Conservation (phyloP, 164 flowering plant genomes). For the Houttuynia cordata region DNA sequence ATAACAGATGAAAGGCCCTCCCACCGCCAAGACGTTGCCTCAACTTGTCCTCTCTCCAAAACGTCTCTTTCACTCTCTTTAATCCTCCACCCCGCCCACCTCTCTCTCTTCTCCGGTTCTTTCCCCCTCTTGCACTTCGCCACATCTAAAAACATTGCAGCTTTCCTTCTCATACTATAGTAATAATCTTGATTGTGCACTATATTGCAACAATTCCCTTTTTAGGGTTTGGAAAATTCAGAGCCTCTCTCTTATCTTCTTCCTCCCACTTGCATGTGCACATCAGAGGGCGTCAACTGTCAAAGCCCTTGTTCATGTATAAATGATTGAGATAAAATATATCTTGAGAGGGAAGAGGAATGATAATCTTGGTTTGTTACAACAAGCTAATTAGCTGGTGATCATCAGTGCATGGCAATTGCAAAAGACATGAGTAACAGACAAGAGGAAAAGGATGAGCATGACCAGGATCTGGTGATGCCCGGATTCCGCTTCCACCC, state of each 20-base stretch:
- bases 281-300: neutral
- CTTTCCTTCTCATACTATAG: too few species aligned
- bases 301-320: neutral
- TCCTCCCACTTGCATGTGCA: neutral
- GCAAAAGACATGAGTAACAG: conserved; percentile 17
- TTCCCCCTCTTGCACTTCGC: neutral
- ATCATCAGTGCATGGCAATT: conserved; percentile 25
- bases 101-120: neutral
- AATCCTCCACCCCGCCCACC: neutral
- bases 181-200: too few species aligned
- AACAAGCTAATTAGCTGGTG: neutral
- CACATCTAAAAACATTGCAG: neutral
- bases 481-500: conserved; percentile 98
- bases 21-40: neutral
- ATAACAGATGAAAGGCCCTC: neutral
- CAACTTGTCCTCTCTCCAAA: neutral
- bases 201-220: too few species aligned
- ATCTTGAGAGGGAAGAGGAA: neutral
- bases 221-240: too few species aligned
- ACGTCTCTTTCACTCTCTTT: neutral
- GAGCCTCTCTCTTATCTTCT: too few species aligned
- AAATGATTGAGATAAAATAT: neutral
- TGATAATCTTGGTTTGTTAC: neutral
- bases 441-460: conserved; percentile 31
- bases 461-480: conserved; percentile 83